A percentile compares a stretch with the other conserved stretches of the same genome.
Evolutionary conservation across 2,329 filamentous ascomycete genomes (phyloP).

Genomic region (Aspergillus pseudonomiae): DNA sequence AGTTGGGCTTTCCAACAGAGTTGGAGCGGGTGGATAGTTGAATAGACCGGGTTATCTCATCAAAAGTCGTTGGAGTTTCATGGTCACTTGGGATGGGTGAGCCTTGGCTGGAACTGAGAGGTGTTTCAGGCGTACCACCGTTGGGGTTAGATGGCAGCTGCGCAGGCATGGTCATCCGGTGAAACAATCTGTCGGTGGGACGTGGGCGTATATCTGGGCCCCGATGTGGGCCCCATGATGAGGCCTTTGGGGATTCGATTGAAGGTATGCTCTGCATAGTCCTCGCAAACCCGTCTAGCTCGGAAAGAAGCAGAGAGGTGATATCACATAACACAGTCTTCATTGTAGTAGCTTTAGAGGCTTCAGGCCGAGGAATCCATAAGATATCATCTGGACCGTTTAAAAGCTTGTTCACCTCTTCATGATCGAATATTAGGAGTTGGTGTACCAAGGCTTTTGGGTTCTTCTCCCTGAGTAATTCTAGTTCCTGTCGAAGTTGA

Average conservation of each 20-base stretch:
- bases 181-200: constrained; percentile 60
- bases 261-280: constrained; percentile 72
- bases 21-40: constrained; percentile 42
- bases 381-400: constrained; percentile 65
- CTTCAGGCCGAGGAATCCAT: constrained; percentile 68
- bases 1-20: constrained; percentile 40
- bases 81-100: constrained; percentile 41
- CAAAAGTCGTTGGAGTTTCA: constrained; percentile 58
- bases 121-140: constrained; percentile 34
- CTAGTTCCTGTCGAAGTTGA: constrained; percentile 63
- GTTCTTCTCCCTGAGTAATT: constrained; percentile 71
- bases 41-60: constrained; percentile 53
- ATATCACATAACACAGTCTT: constrained; percentile 80
- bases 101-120: constrained; percentile 41
- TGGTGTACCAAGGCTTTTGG: constrained; percentile 77
- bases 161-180: constrained; percentile 81
- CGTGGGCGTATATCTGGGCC: constrained; percentile 50
- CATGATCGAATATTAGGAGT: constrained; percentile 78
- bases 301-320: constrained; percentile 71
- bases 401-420: constrained; percentile 58
- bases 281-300: constrained; percentile 74
- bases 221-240: constrained; percentile 52
- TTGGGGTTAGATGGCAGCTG: constrained; percentile 52
- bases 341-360: constrained; percentile 76
- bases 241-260: constrained; percentile 72